Evolutionary conservation across 2,329 filamentous ascomycete species (phyloP).

Genomic region (Aspergillus thermomutatus): DNA sequence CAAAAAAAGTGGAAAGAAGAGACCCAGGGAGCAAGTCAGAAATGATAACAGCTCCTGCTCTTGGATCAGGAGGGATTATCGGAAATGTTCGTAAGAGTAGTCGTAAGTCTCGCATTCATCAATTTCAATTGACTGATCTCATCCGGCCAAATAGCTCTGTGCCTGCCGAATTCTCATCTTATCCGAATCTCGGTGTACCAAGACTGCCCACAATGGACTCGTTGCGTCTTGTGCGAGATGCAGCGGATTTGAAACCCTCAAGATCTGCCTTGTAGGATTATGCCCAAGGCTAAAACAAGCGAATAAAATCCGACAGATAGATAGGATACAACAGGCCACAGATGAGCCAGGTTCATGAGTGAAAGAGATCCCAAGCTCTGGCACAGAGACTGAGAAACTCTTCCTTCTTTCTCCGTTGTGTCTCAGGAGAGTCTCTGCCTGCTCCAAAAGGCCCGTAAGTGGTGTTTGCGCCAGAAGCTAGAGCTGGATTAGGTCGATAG

Average conservation of each 20-base stretch:
- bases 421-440: slow-evolving; percentile 78
- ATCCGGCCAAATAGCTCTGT: background rate
- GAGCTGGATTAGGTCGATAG: slow-evolving; percentile 35
- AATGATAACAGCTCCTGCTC: background rate
- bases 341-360: slow-evolving; percentile 60
- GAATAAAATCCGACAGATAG: background rate
- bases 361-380: slow-evolving; percentile 93
- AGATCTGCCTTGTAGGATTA: background rate
- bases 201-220: background rate
- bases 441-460: slow-evolving; percentile 71
- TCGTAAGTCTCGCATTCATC: slow-evolving; percentile 20
- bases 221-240: background rate
- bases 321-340: background rate
- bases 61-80: background rate
- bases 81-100: slow-evolving; percentile 15
- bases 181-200: background rate
- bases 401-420: slow-evolving; percentile 80
- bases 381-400: slow-evolving; percentile 86
- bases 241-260: background rate
- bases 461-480: slow-evolving; percentile 22
- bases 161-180: background rate
- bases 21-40: background rate
- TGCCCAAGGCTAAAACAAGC: background rate
- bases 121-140: slow-evolving; percentile 10
- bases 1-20: slow-evolving; percentile 2